These are phyloP conservation scores for Hsuehochloa calcarea DNA, from an alignment of 176 grass and related monocot species.

Conservation along the genomic window DNA sequence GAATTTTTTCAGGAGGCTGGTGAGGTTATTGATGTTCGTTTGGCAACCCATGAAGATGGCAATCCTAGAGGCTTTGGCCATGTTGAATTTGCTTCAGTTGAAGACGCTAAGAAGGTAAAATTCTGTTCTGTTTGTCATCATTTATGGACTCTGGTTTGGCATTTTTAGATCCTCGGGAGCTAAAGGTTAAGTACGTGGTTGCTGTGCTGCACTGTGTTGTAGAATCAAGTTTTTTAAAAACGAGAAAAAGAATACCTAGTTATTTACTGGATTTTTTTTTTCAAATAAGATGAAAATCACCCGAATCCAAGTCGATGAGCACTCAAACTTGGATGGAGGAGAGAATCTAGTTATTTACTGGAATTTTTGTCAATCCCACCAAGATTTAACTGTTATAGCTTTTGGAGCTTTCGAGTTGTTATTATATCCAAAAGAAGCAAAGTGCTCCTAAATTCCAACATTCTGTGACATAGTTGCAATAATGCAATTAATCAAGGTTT, in stretches of 20 bases:
- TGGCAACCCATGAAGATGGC: constrained; percentile 60
- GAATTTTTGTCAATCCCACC: not conserved
- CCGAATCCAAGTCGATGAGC: not conserved
- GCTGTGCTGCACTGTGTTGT: not conserved
- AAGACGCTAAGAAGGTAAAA: constrained; percentile 63
- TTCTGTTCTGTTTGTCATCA: not conserved
- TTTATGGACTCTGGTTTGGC: not conserved
- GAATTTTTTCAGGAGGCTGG: constrained; percentile 65
- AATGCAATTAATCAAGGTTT: not conserved
- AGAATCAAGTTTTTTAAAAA: not conserved
- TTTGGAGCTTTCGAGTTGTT: not conserved
- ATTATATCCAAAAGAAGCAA: not conserved
- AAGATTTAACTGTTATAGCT: not conserved
- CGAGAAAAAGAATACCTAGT: not conserved
- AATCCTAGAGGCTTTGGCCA: constrained; percentile 59
- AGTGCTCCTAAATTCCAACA: not conserved
- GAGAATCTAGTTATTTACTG: not conserved
- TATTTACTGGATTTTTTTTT: too few relatives aligned
- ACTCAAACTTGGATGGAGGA: not conserved
- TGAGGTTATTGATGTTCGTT: constrained; percentile 62
- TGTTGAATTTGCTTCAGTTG: constrained; percentile 60
- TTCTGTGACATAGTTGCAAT: not conserved
- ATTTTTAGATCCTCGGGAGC: not conserved
- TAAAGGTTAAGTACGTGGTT: not conserved
- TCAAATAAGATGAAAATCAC: not conserved